Base-by-base conservation (phyloP, 2,329 filamentous ascomycete genomes). In the Exophiala sp. region DNA sequence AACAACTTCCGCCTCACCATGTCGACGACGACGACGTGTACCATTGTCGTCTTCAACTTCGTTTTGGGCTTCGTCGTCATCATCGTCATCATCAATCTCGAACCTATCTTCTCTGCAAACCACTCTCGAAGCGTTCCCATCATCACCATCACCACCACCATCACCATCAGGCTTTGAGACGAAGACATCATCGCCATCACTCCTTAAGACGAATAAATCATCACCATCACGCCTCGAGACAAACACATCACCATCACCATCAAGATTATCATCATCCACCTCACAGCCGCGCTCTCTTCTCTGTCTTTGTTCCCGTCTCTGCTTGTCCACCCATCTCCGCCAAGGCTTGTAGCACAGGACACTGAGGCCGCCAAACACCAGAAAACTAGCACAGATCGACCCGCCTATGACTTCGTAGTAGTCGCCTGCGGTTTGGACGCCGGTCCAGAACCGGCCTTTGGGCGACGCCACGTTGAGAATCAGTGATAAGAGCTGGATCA, bases 341-440 rank as follows among this genome's bases (percentile, higher is more conserved):
- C 91, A 96, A 0, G 87, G 87, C 57, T 77, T 79, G 64, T 96
- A 96, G 1, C 85, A 64, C 0, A 91, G 11, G 0, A 95, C 78
- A 6, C 87, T 88, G 0, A 86, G 73, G 0, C 80, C 66, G 0
- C 89, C 91, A 40, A 88, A 83, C 0, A 95, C 66, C 0, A 95
- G 69, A 60, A 97, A 97, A 0, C 87, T 74, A 0, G 83, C 89
- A 57, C 90, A 95, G 27, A 98, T 95, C 13, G 78, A 79, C 1
- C 87, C 93, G 8, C 90, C 89, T 39, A 95, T 83, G 53, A 91
- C 79, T 67, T 95, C 88, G 60, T 88, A 95, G 64, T 89, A 77
- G 56, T 95, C 87, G 0, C 86, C 82, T 1, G 85, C 81, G 0
- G 75, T 78, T 43, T 81, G 78, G 0, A 97, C 85, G 0, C 89